Base-by-base conservation (phyloP, 352 stramenopile genomes). In the Globisporangium echinulatum region DNA sequence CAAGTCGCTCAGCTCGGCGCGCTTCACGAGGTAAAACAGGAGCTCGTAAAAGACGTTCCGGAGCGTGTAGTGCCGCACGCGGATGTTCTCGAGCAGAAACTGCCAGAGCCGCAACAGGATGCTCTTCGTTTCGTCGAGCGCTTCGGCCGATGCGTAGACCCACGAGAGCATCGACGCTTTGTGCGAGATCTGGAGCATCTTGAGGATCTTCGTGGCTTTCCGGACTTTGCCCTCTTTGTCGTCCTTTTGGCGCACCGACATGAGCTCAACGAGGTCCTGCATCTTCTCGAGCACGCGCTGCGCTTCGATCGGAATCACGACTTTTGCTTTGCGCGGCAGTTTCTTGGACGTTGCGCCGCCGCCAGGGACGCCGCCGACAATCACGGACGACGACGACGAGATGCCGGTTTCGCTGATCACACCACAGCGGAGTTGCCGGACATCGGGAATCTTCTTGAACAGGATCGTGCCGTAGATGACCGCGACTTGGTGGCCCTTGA, bases 211-310 rank as follows among this genome's bases (percentile, higher is more conserved):
- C 4, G 84, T 94, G 0, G 86, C 86, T 53, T 96, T 96, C 10
- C 86, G 75, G n/a, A 94, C 86, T 65, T 94, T 96, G 9, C 70
- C 83, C 72, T 96, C 86, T 63, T 96, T 94, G 67, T 94, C 86
- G 55, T 96, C 86, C 62, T 96, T 96, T 62, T 92, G 84, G 4
- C 84, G 82, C 37, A 88, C 87, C 4, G 85, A 76, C 86, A 96
- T 96, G 3, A 94, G 66, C 57, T 94, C 83, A 43, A 96, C 79
- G 1, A 96, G 64, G 50, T 93, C 86, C 59, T 96, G 85, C 80
- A 92, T 94, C 58, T 96, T 96, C 53, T 96, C 86, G 47, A 94
- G 54, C 15, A 96, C 75, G n/a, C 86, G 81, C 61, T 94, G 85
- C 11, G 86, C 86, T 72, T 96, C 86, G 46, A 87, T 68, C 2